A percentile compares a stretch with the other conserved stretches of the same genome.
Conservation (phyloP, 306 rosid genomes). For the Boehmeria nivea region DNA sequence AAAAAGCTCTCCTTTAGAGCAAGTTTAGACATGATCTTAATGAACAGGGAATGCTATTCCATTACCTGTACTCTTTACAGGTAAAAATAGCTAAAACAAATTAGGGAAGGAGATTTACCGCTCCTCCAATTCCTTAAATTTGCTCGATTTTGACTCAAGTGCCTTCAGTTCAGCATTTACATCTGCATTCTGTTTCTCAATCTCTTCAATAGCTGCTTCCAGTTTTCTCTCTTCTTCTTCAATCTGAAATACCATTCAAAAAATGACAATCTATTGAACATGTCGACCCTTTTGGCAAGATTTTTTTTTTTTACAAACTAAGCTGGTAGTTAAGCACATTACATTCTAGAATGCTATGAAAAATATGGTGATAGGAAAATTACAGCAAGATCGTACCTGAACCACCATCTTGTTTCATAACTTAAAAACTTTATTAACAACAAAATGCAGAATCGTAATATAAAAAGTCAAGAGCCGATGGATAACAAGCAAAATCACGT, state of each 20-base stretch:
- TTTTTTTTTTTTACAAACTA: conserved; percentile 16
- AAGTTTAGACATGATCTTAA: background rate
- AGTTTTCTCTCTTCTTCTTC: conserved; percentile 94
- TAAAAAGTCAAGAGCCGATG: no score
- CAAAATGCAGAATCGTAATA: no score
- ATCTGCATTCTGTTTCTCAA: conserved; percentile 66
- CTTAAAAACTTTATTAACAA: no score
- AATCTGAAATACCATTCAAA: conserved; percentile 43
- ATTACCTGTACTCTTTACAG: conserved; percentile 11
- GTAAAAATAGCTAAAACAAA: background rate
- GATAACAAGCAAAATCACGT: no score
- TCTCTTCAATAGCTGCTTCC: conserved; percentile 80
- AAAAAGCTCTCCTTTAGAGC: background rate
- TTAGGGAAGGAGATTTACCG: conserved; percentile 44
- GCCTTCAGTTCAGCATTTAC: conserved; percentile 77
- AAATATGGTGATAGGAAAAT: no score
- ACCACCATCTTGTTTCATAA: no score
- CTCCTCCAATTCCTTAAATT: conserved; percentile 87
- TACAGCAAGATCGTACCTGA: no score
- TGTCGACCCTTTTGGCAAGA: conserved; percentile 19
- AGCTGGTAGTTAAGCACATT: no score
- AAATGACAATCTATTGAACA: conserved; percentile 23
- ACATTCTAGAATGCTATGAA: no score
- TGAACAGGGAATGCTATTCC: conserved; percentile 6
- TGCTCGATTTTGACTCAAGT: conserved; percentile 68